Evolutionary conservation across 2,329 filamentous ascomycete species (phyloP), one percentile per base, ranked within the genome.

Genomic region (Chaetothyriales sp.): DNA sequence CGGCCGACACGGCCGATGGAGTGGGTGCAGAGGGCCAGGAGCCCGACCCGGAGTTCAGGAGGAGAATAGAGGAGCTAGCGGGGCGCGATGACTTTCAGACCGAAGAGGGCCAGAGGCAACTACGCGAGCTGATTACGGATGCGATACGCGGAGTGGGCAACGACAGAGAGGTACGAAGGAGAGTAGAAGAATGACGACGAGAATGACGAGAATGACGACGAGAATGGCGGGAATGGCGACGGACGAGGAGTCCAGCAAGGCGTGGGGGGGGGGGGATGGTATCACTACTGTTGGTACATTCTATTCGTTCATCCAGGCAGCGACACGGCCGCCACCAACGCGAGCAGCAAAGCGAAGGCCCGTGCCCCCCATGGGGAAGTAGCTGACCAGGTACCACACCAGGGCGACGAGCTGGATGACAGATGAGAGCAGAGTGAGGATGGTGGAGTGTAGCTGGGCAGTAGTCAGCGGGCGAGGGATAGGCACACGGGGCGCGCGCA

Each of bases 311-410:
- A 95, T 83, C 92, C 90, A 97, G 50, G 89, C 80, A 4, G 87
- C 79, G 40, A 94, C 86, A 64, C 89, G 80, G 64, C 83, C 83
- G 18, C 85, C 86, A 19, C 90, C 92, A 65, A 95, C 92, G 2
- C 81, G 82, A 44, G 89, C 87, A 53, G 89, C 89, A 60, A 95
- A 80, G 54, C 90, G 83, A 59, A 98, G 72, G 44, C 92, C 88
- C 51, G 83, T 86, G 52, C 86, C 86, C 43, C 92, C 92, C 89
- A 97, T 95, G 22, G 92, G 92, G 64, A 97, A 97, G 69, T 98
- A 98, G 70, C 87, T 94, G 68, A 97, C 82, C 46, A 95, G 76
- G 70, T 97, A 97, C 90, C 90, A 97, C 46, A 87, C 59, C 58
- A 97, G 74, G 57, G 85, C 86, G 50, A 83, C 82, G 51, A 97